phyloP scores from a whole-genome alignment of 2,329 filamentous ascomycete genomes.

The Colletotrichum sp. region DNA sequence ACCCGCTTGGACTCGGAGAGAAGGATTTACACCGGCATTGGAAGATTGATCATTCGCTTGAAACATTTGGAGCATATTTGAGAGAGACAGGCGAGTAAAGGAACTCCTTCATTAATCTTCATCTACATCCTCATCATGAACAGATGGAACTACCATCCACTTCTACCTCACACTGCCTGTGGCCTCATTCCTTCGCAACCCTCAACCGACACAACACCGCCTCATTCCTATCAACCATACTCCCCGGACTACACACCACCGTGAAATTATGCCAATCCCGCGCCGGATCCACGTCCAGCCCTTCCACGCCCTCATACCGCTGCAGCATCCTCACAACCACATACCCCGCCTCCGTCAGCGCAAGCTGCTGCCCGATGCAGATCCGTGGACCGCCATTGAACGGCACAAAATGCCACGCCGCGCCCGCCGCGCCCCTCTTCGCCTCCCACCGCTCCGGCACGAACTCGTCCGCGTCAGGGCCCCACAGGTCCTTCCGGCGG shows the following conservation, averaged over 20 bases:
- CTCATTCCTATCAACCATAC: constrained; percentile 5
- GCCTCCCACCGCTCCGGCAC: constrained; percentile 42
- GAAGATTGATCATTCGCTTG: not conserved
- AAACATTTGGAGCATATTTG: not conserved
- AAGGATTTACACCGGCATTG: not conserved
- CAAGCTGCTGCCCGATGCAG: constrained; percentile 39
- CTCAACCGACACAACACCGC: constrained; percentile 3
- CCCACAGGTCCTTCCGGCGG: constrained; percentile 38
- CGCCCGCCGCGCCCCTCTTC: constrained; percentile 17
- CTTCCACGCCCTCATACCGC: constrained; percentile 22
- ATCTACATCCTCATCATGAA: not conserved
- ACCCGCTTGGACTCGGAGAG: not conserved
- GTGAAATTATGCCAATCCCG: constrained; percentile 10
- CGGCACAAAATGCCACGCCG: constrained; percentile 37
- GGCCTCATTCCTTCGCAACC: not conserved
- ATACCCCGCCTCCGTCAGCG: constrained; percentile 29
- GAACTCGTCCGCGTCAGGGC: constrained; percentile 38
- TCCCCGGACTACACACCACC: constrained; percentile 5
- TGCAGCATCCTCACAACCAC: constrained; percentile 27
- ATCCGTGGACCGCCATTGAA: constrained; percentile 42
- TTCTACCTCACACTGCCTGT: too few relatives aligned
- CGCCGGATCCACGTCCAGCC: not conserved
- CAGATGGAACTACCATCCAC: not conserved
- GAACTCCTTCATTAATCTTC: not conserved
- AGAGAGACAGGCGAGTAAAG: not conserved